These are phyloP conservation scores for Parasarocladium wereldwijsianum DNA, from an alignment of 2,329 filamentous ascomycete species.

Conservation along the genomic window DNA sequence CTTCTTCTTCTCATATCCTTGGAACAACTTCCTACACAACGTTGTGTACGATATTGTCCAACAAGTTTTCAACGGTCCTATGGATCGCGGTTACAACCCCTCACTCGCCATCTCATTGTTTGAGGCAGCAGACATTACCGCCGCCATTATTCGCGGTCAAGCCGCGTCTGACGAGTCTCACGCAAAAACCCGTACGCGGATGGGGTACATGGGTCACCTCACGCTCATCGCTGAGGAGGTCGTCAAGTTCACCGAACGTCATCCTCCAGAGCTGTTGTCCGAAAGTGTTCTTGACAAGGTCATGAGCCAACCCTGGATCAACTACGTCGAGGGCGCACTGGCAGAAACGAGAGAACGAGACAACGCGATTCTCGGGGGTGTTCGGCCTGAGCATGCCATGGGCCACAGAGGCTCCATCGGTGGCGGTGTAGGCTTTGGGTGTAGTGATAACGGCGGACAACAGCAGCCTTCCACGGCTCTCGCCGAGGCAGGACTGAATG, in stretches of 20 bases:
- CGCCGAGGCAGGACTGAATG: slow-evolving; percentile 68
- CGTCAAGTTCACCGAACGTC: slow-evolving; percentile 92
- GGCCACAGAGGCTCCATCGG: slow-evolving; percentile 56
- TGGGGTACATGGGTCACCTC: slow-evolving; percentile 97
- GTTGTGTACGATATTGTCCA: slow-evolving; percentile 98
- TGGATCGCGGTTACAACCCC: slow-evolving; percentile 91
- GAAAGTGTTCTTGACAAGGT: slow-evolving; percentile 76
- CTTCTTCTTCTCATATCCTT: slow-evolving; percentile 96
- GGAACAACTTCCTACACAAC: slow-evolving; percentile 99
- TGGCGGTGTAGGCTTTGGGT: slow-evolving; percentile 31
- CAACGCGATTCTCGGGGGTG: slow-evolving; percentile 94
- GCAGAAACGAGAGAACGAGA: slow-evolving; percentile 90
- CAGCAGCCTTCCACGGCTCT: slow-evolving; percentile 49
- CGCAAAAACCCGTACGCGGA: slow-evolving; percentile 67
- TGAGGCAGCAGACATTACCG: slow-evolving; percentile 76
- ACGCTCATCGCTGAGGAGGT: slow-evolving; percentile 97
- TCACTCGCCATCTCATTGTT: slow-evolving; percentile 85
- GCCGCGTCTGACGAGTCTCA: slow-evolving; percentile 76
- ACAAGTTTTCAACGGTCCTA: slow-evolving; percentile 96
- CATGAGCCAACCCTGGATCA: slow-evolving; percentile 79
- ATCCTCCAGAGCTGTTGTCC: slow-evolving; percentile 76
- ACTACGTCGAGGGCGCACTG: slow-evolving; percentile 85
- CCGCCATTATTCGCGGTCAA: slow-evolving; percentile 85
- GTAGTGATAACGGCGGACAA: slow-evolving; percentile 21
- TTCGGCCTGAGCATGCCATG: slow-evolving; percentile 79